Base-by-base conservation (phyloP, 169 alveolate genomes). In the Cryptosporidium andersoni region DNA sequence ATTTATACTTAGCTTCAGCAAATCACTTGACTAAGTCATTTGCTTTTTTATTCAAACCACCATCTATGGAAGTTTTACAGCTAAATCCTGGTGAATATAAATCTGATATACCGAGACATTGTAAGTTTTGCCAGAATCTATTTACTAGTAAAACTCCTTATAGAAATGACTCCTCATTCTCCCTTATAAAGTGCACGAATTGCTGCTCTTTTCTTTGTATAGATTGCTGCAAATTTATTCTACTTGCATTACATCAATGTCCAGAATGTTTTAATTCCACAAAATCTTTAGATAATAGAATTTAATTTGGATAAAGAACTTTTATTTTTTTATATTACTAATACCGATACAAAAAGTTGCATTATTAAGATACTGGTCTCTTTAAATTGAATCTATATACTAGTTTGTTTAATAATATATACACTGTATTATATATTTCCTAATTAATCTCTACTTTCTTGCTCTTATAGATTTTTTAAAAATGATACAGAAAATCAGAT, bases 21-120 rank as follows among this genome's bases (percentile, higher is more conserved):
- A 74, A 74, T 14, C 85, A 74, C 47, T 63, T 74, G 14, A 68
- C 85, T 45, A 74, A 48, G 51, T 74, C 85, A n/a, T 74, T 74
- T 43, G 85, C 74, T 47, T 74, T 58, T 58, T 47, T 74, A 45
- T 74, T 74, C 47, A 52, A 56, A 39, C 85, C 55, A 25, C 85
- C 85, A 40, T 14, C 43, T 34, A 47, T 9, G 80, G 36, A 39
- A n/a, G 14, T 25, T n/a, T 14, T 11, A 14, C 9, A 25, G 9
- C 65, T 12, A 51, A 51, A 2, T 37, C 63, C 5, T 60, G 39
- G 25, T 60, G 48, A 14, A 60, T 11, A 60, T 34, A 39, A 36
- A 60, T 6, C 4, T 34, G 11, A 34, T 60, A 34, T 25, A 14
- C 14, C 43, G 25, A 43, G 12, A 49, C 39, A 42, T 7, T 74